A percentile compares a stretch with the other conserved stretches of the same genome.
Evolutionary conservation across 345 rosid species (phyloP).

Genomic region (Citrus trifoliata): DNA sequence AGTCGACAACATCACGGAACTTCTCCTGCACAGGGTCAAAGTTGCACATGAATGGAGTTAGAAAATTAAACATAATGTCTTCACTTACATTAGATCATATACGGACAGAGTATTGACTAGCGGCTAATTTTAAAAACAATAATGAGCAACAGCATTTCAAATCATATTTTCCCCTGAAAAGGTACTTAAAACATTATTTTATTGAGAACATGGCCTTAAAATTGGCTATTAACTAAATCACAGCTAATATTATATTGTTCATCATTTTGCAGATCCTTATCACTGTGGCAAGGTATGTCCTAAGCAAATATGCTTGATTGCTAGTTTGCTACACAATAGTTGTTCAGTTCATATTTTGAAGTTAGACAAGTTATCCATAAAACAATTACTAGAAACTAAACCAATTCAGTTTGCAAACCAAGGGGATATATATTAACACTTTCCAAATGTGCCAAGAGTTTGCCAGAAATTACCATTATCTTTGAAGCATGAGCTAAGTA

Average conservation of each 20-base stretch:
- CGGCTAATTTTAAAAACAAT: not conserved
- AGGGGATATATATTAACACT: not conserved
- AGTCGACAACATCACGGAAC: constrained; percentile 80
- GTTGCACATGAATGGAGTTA: not conserved
- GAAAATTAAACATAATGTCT: constrained; percentile 4
- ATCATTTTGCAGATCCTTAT: not conserved
- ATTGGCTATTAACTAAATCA: not conserved
- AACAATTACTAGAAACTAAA: not conserved
- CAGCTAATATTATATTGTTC: not conserved
- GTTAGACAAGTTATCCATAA: not conserved
- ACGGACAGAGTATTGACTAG: not conserved
- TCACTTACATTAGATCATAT: not conserved
- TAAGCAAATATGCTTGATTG: not conserved
- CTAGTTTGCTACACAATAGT: not conserved
- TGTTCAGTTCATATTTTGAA: not conserved
- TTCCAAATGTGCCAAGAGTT: constrained; percentile 1
- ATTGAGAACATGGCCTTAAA: not conserved
- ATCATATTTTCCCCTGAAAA: not conserved
- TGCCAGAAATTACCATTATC: constrained; percentile 49
- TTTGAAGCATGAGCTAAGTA: constrained; percentile 76
- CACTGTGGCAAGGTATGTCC: not conserved
- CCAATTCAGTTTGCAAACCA: not conserved
- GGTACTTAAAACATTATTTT: not conserved
- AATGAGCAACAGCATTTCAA: not conserved
- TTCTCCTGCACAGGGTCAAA: constrained; percentile 47